These are phyloP conservation scores for Fusarium brachygibbosum DNA, from an alignment of 2,329 filamentous ascomycete species.

Conservation along the genomic window DNA sequence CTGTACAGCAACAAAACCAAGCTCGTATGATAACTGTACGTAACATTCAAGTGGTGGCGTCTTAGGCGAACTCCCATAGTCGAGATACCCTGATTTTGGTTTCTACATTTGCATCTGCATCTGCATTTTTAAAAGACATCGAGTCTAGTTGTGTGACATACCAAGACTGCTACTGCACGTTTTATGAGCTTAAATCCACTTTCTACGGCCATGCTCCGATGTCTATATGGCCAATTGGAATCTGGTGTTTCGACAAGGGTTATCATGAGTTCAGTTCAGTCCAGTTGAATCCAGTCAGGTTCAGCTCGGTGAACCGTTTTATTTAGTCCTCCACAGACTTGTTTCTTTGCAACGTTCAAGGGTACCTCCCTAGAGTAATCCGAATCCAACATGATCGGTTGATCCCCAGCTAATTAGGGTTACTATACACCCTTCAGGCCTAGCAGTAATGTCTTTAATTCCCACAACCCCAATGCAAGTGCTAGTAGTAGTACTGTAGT, in stretches of 20 bases:
- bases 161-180: constrained; percentile 19
- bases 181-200: constrained; percentile 36
- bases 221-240: background rate
- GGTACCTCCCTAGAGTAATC: background rate
- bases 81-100: background rate
- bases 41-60: background rate
- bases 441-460: background rate
- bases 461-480: background rate
- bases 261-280: background rate
- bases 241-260: background rate
- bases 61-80: constrained; percentile 6
- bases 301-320: background rate
- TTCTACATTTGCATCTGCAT: background rate
- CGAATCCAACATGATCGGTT: background rate
- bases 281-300: background rate
- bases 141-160: background rate
- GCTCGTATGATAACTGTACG: background rate
- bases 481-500: background rate
- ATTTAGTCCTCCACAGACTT: background rate
- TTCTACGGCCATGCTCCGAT: background rate
- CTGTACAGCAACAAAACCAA: background rate
- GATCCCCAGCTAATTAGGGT: background rate
- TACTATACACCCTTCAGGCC: background rate
- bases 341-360: background rate
- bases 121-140: constrained; percentile 2